Evolutionary conservation across 2,329 filamentous ascomycete genomes (phyloP), one percentile per base, ranked within the genome.

Genomic region (Aspergillus sp.): DNA sequence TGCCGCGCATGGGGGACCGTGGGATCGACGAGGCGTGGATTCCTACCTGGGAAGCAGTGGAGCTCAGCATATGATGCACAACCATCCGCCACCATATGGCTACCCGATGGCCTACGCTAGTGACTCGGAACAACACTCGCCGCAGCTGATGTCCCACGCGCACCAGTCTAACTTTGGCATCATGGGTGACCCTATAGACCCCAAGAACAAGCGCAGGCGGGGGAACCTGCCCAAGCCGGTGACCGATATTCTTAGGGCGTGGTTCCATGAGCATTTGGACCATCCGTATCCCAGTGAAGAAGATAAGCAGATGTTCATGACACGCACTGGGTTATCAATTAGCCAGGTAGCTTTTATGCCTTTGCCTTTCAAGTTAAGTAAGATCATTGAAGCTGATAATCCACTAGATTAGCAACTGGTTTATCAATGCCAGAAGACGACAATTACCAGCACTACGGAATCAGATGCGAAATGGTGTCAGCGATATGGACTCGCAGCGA

Each of bases 201-300:
- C 66, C 7, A 68, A 65, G 51, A 67, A 63, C 33, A 77, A 77
- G 57, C 73, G 75, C 63, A 76, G 88, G 44, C 78, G 89, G 35
- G 89, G 89, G 1, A 95, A 95, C 60, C 74, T 95, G 3, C 89
- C 89, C n/a, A 94, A 94, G 62, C 85, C 89, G 46, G 87, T 88
- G 0, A 95, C 88, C 0, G 86, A 90, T 61, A 83, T 86, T 54
- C 73, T 95, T 36, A 80, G 86, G 45, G 73, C 79, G 0, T 95
- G 89, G 89, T 90, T 94, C 54, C 69, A 82, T 44, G 75, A 76
- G n/a, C 85, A 93, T 64, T 67, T 89, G 5, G 75, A 82, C 50
- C 88, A 93, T 60, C 88, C 88, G 0, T 94, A 94, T 62, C 88
- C 88, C 1, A 89, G 82, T 4, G 87, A 94, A 65, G 87, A 94